Conservation (phyloP, 2,329 filamentous ascomycete species). For the Neonectria coccinea region DNA sequence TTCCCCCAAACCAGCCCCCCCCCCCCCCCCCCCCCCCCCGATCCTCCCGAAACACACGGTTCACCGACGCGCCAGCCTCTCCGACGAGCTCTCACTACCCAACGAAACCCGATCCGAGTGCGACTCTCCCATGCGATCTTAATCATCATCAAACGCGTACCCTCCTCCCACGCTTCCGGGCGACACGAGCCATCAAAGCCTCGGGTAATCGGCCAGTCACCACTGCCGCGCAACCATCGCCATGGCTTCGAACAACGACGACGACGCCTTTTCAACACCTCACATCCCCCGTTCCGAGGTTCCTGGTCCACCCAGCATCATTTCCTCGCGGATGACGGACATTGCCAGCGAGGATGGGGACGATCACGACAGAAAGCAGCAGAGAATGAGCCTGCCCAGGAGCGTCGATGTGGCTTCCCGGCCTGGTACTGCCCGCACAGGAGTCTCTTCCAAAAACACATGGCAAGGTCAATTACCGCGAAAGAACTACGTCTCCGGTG, state of each 20-base stretch:
- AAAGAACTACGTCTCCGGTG: slow-evolving; percentile 57
- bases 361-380: slow-evolving; percentile 51
- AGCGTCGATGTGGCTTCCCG: slow-evolving; percentile 61
- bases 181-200: slow-evolving; percentile 30
- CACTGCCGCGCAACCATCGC: slow-evolving; percentile 28
- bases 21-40: slow-evolving; percentile 29
- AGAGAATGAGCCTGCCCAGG: slow-evolving; percentile 48
- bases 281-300: slow-evolving; percentile 56
- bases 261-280: slow-evolving; percentile 54
- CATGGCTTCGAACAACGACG: slow-evolving; percentile 57
- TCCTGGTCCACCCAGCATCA: slow-evolving; percentile 70
- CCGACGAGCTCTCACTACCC: slow-evolving; percentile 15
- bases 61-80: slow-evolving; percentile 33
- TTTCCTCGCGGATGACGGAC: slow-evolving; percentile 79
- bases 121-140: slow-evolving; percentile 18
- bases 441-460: slow-evolving; percentile 55
- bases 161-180: slow-evolving; percentile 18
- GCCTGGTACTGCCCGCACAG: slow-evolving; percentile 66
- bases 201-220: slow-evolving; percentile 29
- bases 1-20: too few relatives aligned
- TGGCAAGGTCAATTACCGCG: slow-evolving; percentile 69
- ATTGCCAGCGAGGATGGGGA: slow-evolving; percentile 69
- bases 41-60: slow-evolving; percentile 42
- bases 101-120: slow-evolving; percentile 13
- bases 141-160: slow-evolving; percentile 24